Conservation (phyloP, 352 stramenopile species). For the Blastocystis sp. region DNA sequence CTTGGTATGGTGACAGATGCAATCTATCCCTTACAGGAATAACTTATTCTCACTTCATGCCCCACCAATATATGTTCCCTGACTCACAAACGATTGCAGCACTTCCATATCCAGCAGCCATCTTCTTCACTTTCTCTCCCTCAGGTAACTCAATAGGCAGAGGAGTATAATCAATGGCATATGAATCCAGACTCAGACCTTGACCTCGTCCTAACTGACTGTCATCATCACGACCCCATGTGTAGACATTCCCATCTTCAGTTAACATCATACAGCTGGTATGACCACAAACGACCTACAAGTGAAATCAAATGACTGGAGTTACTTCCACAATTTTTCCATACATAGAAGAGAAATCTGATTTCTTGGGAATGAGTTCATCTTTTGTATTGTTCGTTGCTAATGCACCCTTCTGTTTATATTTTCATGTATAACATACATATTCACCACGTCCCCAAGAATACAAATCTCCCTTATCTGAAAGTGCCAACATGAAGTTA, state of each 20-base stretch:
- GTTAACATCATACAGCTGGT: neutral
- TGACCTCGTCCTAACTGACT: slow-evolving; percentile 8
- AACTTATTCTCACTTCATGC: slow-evolving; percentile 3
- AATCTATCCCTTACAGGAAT: neutral
- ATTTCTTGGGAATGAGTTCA: slow-evolving; percentile 1
- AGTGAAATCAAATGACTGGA: neutral
- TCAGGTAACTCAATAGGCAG: slow-evolving; percentile 12
- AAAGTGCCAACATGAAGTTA: slow-evolving; percentile 26
- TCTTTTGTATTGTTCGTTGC: neutral
- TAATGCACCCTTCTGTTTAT: neutral
- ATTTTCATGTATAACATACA: neutral
- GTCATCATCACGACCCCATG: slow-evolving; percentile 20
- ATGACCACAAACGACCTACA: neutral
- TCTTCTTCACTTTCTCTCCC: neutral
- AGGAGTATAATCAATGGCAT: neutral
- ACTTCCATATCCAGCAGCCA: neutral
- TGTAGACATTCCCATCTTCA: slow-evolving; percentile 11
- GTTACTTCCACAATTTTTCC: slow-evolving; percentile 24
- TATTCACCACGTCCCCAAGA: slow-evolving; percentile 21
- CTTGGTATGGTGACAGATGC: slow-evolving; percentile 4
- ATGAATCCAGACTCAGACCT: neutral
- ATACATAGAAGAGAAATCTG: neutral
- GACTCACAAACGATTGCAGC: neutral
- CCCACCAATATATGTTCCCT: slow-evolving; percentile 52
- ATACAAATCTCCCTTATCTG: slow-evolving; percentile 28